A percentile compares a stretch with the other conserved stretches of the same genome.
Evolutionary conservation across 352 stramenopile species (phyloP).

Genomic region (Phytophthora megakarya): DNA sequence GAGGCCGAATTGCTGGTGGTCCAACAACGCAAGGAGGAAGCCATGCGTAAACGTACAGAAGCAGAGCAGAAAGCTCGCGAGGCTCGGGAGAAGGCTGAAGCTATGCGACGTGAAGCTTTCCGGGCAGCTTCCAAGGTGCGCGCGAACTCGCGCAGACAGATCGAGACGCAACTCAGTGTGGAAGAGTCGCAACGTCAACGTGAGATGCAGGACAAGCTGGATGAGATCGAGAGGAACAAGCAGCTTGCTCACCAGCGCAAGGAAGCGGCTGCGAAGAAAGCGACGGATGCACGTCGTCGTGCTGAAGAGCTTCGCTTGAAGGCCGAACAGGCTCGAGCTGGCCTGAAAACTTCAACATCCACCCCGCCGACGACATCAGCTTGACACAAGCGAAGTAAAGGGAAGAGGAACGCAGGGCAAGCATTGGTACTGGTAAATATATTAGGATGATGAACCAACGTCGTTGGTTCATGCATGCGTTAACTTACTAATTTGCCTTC

Average conservation of each 20-base stretch:
- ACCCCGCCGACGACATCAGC: slow-evolving; percentile 28
- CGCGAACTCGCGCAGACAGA: slow-evolving; percentile 63
- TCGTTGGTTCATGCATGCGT: slow-evolving; percentile 3
- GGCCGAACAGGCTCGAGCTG: slow-evolving; percentile 55
- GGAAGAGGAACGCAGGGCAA: slow-evolving; percentile 1
- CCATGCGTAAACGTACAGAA: slow-evolving; percentile 63
- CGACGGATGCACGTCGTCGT: slow-evolving; percentile 54
- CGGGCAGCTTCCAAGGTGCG: slow-evolving; percentile 73
- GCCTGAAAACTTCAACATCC: slow-evolving; percentile 24
- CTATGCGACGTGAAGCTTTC: slow-evolving; percentile 65
- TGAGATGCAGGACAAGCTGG: slow-evolving; percentile 47
- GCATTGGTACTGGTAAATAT: slow-evolving; percentile 25
- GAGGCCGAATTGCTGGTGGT: slow-evolving; percentile 49
- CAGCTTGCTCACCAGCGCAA: slow-evolving; percentile 41
- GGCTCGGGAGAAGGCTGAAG: slow-evolving; percentile 59
- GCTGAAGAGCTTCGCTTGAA: slow-evolving; percentile 58
- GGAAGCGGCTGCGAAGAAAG: slow-evolving; percentile 56
- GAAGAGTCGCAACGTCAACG: slow-evolving; percentile 63
- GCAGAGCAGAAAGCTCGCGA: slow-evolving; percentile 70
- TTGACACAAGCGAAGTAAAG: neutral
- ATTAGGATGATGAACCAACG: slow-evolving; percentile 25
- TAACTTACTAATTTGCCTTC: slow-evolving; percentile 28
- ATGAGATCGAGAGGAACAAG: slow-evolving; percentile 61
- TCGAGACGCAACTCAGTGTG: slow-evolving; percentile 61
- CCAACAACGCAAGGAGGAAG: slow-evolving; percentile 68